A percentile compares a stretch with the other conserved stretches of the same genome.
These are phyloP conservation scores for Auricularia heimuer DNA, from an alignment of 768 basidiomycete species.

Conservation along the genomic window DNA sequence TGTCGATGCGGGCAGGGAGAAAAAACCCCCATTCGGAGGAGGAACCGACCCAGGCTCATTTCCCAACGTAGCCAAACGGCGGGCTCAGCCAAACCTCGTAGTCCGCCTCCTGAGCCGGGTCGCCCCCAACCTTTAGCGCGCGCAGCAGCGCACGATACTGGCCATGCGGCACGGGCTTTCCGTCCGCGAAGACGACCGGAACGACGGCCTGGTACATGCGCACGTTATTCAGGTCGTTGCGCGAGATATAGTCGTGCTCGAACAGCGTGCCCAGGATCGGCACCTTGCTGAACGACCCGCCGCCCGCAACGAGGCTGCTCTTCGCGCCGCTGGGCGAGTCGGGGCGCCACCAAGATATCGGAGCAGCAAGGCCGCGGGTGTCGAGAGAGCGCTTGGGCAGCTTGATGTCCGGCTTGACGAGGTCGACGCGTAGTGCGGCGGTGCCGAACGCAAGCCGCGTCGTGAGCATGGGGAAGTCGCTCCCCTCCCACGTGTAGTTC, in stretches of 20 bases:
- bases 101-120: conserved; percentile 29
- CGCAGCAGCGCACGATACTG: conserved; percentile 33
- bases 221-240: conserved; percentile 28
- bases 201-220: conserved; percentile 21
- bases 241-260: conserved; percentile 36
- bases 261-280: conserved; percentile 42
- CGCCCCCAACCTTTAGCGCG: conserved; percentile 35
- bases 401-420: conserved; percentile 35
- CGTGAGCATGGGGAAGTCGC: no score
- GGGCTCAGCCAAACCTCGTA: conserved; percentile 35
- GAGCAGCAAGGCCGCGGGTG: no score
- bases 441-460: conserved; percentile 39
- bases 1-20: no score
- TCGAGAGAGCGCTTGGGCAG: conserved; percentile 18
- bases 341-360: no score
- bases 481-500: no score
- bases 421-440: conserved; percentile 34
- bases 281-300: conserved; percentile 25
- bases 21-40: no score
- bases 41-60: no score
- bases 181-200: conserved; percentile 24
- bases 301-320: conserved; percentile 17
- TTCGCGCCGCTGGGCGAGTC: conserved; percentile 17
- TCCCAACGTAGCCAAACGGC: conserved; percentile 13
- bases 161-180: conserved; percentile 33